Conservation (phyloP, 202 grass and related monocot genomes). For the Zizania palustris region DNA sequence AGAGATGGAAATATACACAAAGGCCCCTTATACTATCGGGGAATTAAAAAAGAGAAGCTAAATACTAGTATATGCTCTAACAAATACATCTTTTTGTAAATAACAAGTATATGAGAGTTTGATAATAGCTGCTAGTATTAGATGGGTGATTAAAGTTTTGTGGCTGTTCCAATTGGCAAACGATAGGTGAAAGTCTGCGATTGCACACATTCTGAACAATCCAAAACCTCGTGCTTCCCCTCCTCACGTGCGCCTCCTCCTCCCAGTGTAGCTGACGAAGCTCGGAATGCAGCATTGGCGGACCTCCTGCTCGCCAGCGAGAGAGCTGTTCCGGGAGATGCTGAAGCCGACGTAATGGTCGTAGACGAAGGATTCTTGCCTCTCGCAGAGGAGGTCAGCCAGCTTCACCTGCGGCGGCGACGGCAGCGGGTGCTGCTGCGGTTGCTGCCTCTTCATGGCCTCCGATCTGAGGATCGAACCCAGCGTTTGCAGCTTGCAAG, state of each 20-base stretch:
- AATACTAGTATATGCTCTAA: too few relatives aligned
- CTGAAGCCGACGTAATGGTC: background rate
- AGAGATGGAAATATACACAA: too few relatives aligned
- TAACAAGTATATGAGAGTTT: too few relatives aligned
- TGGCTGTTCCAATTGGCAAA: too few relatives aligned
- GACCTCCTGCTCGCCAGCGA: background rate
- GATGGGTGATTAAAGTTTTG: too few relatives aligned
- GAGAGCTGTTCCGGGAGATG: constrained; percentile 14
- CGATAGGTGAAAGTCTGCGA: too few relatives aligned
- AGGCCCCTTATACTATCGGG: too few relatives aligned
- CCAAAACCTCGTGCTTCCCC: too few relatives aligned
- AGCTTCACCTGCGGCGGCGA: constrained; percentile 23
- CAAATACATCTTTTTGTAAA: too few relatives aligned
- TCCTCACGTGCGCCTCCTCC: constrained; percentile 21
- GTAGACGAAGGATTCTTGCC: constrained; percentile 20
- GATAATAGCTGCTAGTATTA: too few relatives aligned
- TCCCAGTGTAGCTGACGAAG: constrained; percentile 35
- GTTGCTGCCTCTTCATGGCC: background rate
- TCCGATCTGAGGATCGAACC: constrained; percentile 34
- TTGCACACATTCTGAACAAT: too few relatives aligned
- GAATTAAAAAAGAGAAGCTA: too few relatives aligned
- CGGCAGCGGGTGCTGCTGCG: constrained; percentile 18
- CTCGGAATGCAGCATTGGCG: constrained; percentile 42
- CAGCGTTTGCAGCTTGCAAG: constrained; percentile 33
- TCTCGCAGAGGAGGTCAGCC: constrained; percentile 44